Base-by-base conservation (phyloP, 2,329 filamentous ascomycete genomes). In the Fusarium caatingaense region DNA sequence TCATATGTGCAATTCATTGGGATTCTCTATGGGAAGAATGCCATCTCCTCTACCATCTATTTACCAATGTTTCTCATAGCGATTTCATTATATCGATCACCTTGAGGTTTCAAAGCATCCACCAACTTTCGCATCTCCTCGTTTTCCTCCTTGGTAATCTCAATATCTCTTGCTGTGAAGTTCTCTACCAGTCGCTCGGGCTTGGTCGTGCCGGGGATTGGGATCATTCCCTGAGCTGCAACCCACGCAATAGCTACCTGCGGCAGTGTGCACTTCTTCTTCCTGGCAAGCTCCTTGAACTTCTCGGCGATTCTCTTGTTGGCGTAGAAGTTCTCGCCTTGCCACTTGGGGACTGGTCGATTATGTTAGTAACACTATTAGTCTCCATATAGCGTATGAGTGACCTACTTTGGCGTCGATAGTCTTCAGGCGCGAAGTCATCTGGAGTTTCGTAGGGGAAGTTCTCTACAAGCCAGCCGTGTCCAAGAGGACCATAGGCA, bases 401-500 rank as follows among this genome's bases (percentile, higher is more conserved):
- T 5, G 15, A 25, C 32, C 8, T 50, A 64, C 1, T 41, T n/a
- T 37, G 76, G 8, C 82, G 77, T 16, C 82, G 78, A 71, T 82
- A 83, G 63, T 84, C 82, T 60, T 77, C 68, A 0, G 76, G 72
- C 0, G 78, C 73, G 69, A 87, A 85, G 63, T 87, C 84, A 10
- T 84, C 83, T 0, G 83, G 83, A 1, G 76, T 75, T 53, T 82
- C 78, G 70, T 76, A 82, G 5, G 74, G 58, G 51, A 83, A 84
- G 64, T 82, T 71, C 53, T 84, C 82, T 1, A 83, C 82, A 1
- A 85, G 79, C 81, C 82, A 83, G 16, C 83, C 83, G 37, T 84
- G 81, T 2, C 83, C 83, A 0, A 85, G 72, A 0, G 83, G 83
- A 25, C 83, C 83, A 53, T 82, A 85, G 1, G 83, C 83, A 1